Evolutionary conservation across 1,284 basidiomycete genomes (phyloP), one percentile per base, ranked within the genome.

Genomic region (Mrakiaceae sp.): DNA sequence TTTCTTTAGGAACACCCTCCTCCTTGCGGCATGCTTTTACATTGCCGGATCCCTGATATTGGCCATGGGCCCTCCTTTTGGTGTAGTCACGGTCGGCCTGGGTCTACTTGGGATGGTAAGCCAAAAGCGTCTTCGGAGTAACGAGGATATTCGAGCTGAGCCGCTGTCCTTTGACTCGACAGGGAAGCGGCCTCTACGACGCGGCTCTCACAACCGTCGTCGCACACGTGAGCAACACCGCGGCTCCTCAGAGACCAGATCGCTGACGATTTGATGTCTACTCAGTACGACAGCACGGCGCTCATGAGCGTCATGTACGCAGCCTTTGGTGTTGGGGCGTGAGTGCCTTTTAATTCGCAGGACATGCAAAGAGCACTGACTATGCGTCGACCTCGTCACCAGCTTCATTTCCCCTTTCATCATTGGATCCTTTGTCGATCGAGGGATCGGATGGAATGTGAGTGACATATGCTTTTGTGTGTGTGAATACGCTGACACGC

Each of bases 381-480:
- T 27, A 27, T 27, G 27, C 27, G 27, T 27, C 27, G 27, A 27
- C 27, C 27, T 27, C 27, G 27, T 27, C 27, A 27, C 27, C 27
- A 27, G 46, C 2, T 47, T 47, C 44, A 61, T 61, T 44, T 61
- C 60, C 0, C 60, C 60, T 2, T 61, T 61, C 43, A 3, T 61
- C 12, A 61, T 61, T 51, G 60, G 60, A 5, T 52, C 27, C 12
- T 51, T 61, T 5, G 51, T 61, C n/a, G 60, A 61, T 44, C 7
- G 39, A 27, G 51, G 16, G 78, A 80, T 49, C 79, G 80, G 64
- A 72, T 76, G 51, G 74, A 74, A 68, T 74, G 73, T 75, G 81
- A 77, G 72, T 70, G 27, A 27, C 27, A 27, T 27, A 27, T 27
- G 27, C 27, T 2, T 2, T 27, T 1, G 27, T 27, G 2, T 27